Base-by-base conservation (phyloP, 352 stramenopile genomes). In the Peronospora belbahrii region DNA sequence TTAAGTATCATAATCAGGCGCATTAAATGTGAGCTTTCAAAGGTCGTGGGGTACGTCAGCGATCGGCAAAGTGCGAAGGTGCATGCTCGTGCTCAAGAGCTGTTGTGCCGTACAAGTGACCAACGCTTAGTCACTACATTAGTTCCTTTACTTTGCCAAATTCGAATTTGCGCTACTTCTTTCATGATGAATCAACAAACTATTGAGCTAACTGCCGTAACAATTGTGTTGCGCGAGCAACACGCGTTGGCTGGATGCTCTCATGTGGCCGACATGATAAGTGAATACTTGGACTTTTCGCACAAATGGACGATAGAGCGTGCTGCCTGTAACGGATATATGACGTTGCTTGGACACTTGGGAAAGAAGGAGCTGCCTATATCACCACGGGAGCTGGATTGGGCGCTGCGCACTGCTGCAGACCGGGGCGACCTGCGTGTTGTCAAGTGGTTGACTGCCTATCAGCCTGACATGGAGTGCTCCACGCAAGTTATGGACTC, bases 401-500 rank as follows among this genome's bases (percentile, higher is more conserved):
- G 77, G 65, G 71, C 69, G 10, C 70, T 85, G 37, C 72, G 77
- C 36, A 80, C 60, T 11, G 80, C 80, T 6, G 75, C 79, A 3
- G 79, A 88, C 58, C 62, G 71, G n/a, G 77, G 77, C 28, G 65
- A 87, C 33, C 25, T 92, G 22, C 34, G 25, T 13, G 56, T 85
- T 11, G 61, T 92, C 4, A 54, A 73, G 35, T 92, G 80, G 80
- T 54, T 85, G 11, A 79, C 67, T 18, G 52, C 58, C 0, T 82
- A 88, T 41, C 60, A 70, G 1, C 71, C 74, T 4, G 53, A 71
- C 20, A 71, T 67, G 46, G 62, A 67, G 8, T 67, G 81, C 13
- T 83, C 74, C 1, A 70, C 69, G 22, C 73, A 68, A 50, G 66
- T 85, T n/a, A 87, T 93, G 75, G 77, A 93, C 60, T 88, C 78